These are phyloP conservation scores for Henckelia pumila DNA, from an alignment of 257 asterid genomes.

Conservation along the genomic window DNA sequence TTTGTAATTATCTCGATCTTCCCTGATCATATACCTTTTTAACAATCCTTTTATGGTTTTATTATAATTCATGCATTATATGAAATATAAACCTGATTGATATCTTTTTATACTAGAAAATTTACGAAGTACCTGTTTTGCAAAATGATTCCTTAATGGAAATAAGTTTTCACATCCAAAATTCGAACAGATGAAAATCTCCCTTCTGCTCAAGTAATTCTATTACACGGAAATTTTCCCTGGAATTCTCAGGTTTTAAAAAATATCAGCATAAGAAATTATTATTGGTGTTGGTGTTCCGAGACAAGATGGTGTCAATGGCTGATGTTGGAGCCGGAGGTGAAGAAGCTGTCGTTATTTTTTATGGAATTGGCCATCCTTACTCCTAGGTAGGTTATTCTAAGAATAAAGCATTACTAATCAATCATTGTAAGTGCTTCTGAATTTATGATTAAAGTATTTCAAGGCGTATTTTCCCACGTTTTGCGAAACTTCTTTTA, in stretches of 20 bases:
- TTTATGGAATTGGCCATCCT: conserved; percentile 89
- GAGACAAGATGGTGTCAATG: conserved; percentile 82
- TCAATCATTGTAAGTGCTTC: conserved; percentile 5
- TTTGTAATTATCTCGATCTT: background rate
- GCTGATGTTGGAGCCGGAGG: conserved; percentile 98
- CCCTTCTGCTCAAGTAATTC: conserved; percentile 83
- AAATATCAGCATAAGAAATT: conserved; percentile 12
- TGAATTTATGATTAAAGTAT: conserved; percentile 11
- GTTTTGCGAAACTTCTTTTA: conserved; percentile 90
- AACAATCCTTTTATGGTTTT: too few relatives aligned
- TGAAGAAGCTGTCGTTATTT: conserved; percentile 88
- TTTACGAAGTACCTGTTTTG: conserved; percentile 14
- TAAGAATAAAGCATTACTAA: conserved; percentile 10
- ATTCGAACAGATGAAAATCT: conserved; percentile 87
- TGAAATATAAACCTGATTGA: too few relatives aligned
- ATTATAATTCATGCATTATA: too few relatives aligned
- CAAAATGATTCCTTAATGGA: conserved; percentile 99
- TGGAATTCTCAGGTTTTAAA: background rate
- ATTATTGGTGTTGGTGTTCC: conserved; percentile 56
- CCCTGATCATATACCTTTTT: too few relatives aligned
- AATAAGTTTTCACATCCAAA: conserved; percentile 89
- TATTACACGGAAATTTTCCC: conserved; percentile 16
- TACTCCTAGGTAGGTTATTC: conserved; percentile 74
- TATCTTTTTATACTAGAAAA: background rate
- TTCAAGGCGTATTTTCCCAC: conserved; percentile 31